A percentile compares a stretch with the other conserved stretches of the same genome.
phyloP scores from a whole-genome alignment of 345 rosid genomes.

The Citrus maxima region DNA sequence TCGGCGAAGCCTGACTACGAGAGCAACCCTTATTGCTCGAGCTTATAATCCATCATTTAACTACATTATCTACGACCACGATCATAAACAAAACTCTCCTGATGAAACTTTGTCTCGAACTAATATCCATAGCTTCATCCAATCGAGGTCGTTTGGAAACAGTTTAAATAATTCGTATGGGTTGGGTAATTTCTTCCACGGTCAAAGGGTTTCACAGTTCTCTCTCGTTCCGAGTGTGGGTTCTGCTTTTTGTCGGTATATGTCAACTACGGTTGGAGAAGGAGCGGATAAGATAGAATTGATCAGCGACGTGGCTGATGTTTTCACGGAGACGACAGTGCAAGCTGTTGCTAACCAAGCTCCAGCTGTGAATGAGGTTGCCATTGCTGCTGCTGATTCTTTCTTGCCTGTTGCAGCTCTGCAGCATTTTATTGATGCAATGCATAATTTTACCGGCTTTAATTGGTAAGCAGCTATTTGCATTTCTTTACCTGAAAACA shows the following conservation, averaged over 20 bases:
- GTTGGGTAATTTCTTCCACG: background rate
- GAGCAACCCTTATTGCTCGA: constrained; percentile 31
- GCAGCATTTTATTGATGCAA: constrained; percentile 43
- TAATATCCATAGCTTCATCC: constrained; percentile 10
- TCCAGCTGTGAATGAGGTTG: constrained; percentile 44
- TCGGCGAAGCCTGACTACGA: constrained; percentile 27
- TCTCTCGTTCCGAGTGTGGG: constrained; percentile 20
- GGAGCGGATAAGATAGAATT: constrained; percentile 36
- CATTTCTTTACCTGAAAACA: background rate
- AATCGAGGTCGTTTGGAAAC: constrained; percentile 28
- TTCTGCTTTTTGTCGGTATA: constrained; percentile 29
- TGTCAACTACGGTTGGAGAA: constrained; percentile 35
- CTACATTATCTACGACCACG: constrained; percentile 26
- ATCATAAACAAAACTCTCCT: constrained; percentile 4
- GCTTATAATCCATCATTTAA: constrained; percentile 19
- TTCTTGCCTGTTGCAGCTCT: constrained; percentile 42
- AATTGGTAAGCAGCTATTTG: constrained; percentile 32
- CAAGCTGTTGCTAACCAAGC: constrained; percentile 37
- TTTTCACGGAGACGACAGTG: constrained; percentile 26
- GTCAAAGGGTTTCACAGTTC: constrained; percentile 11
- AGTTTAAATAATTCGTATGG: constrained; percentile 14
- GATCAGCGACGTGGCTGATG: constrained; percentile 34
- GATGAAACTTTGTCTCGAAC: constrained; percentile 12
- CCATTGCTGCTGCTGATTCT: constrained; percentile 57
- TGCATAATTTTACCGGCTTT: constrained; percentile 41